Evolutionary conservation across 2,329 filamentous ascomycete genomes (phyloP), one percentile per base, ranked within the genome.

Genomic region (Amylocarpus encephaloides): DNA sequence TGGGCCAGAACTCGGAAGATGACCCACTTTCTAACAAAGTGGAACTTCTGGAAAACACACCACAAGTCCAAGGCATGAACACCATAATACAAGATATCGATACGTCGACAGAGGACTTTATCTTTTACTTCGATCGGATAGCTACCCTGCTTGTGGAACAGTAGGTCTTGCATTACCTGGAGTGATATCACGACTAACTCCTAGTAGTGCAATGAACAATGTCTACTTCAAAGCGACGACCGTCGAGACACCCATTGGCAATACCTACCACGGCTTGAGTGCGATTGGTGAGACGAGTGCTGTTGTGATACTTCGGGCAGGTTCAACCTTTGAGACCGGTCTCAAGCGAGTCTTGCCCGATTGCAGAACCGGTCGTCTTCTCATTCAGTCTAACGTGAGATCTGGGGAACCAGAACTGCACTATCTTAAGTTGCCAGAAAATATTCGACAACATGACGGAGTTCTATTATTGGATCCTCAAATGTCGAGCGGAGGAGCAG

Each of bases 121-220:
- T 95, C 55, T 97, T 97, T 70, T 97, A 97, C 70, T 96, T 97
- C 67, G 90, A 98, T 68, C 81, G 93, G 34, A 74, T 97, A 34
- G 82, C 88, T 1, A 82, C 86, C n/a, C 74, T 96, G 46, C 75
- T 97, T 22, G 80, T 97, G 42, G 92, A 97, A 68, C 73, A 82
- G 79, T 84, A 68, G 53, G 77, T 70, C 12, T 11, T 16, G 5
- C 18, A 13, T 36, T 16, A 11, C 22, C 2, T 7, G n/a, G 13
- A 4, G 22, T 26, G 4, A 26, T 7, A 26, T 26, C 22, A 26
- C 22, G 7, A 16, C 51, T 61, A 48, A 58, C 29, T 16, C 45
- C 39, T 13, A 2, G 19, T 50, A 88, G 86, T 64, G 87, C 87
- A 1, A 74, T 92, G 55, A 88, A 92, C 64, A 86, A 86, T 61